Evolutionary conservation across 2,329 filamentous ascomycete genomes (phyloP), one percentile per base, ranked within the genome.

Genomic region (Botrytis paeoniae): DNA sequence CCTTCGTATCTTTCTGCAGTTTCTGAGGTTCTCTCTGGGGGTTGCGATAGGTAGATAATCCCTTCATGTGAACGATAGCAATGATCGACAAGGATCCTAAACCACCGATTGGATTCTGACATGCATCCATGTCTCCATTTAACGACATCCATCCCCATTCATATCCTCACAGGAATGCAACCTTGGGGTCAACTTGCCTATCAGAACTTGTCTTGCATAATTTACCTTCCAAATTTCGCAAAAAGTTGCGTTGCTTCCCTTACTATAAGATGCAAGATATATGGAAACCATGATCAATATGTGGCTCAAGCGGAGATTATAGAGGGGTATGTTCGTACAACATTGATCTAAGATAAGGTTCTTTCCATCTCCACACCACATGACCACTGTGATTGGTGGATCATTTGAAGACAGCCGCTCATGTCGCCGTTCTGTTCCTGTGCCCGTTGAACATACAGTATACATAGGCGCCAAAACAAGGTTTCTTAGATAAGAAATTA

Each of bases 291-390:
- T 61, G 39, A 57, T 37, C 45, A 43, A 69, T 41, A 48, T 69
- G 41, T 39, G 60, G 43, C n/a, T 37, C 22, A 60, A 37, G 43
- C 32, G 29, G 70, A 29, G 25, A 37, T 37, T 45, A 45, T 62
- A 69, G 32, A 39, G 41, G 63, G 54, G 29, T 61, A 43, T 60
- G 39, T 18, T 14, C 37, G 14, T 41, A 43, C 37, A 43, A 22
- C 29, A 41, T 20, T 61, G 54, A 68, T 72, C 39, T 37, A 57
- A 68, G 70, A 72, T 69, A 72, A 72, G 70, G 39, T 72, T 69
- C 14, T 68, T 43, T 16, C 12, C 54, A 18, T 60, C 51, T 41
- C 48, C 62, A 69, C 48, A 37, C 39, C 29, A 60, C 39, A 14
- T 61, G 16, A 32, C 22, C 25, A 22, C 18, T 68, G 37, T 39